phyloP scores from a whole-genome alignment of 2,329 filamentous ascomycete genomes.

The Cadophora sp. region DNA sequence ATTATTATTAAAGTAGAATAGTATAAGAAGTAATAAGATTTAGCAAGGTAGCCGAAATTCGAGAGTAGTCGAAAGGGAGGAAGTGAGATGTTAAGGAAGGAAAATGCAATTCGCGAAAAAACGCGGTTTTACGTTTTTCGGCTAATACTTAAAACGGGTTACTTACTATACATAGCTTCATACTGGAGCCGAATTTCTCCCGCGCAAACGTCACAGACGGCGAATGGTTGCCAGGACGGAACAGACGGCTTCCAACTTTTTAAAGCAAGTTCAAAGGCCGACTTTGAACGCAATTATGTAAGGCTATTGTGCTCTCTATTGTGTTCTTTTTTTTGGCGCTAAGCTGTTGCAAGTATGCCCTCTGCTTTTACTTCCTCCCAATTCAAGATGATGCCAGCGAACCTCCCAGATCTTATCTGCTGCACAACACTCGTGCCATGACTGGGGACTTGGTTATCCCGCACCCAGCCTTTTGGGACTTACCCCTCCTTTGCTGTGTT shows the following conservation, averaged over 20 bases:
- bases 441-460: background rate
- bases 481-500: background rate
- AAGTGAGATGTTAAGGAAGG: too few relatives aligned
- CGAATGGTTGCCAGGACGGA: background rate
- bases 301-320: constrained; percentile 7
- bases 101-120: too few relatives aligned
- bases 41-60: too few relatives aligned
- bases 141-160: too few relatives aligned
- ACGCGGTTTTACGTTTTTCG: too few relatives aligned
- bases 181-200: too few relatives aligned
- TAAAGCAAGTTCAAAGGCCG: background rate
- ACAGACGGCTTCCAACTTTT: background rate
- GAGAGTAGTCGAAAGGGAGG: too few relatives aligned
- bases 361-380: background rate
- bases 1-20: too few relatives aligned
- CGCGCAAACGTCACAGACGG: too few relatives aligned
- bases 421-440: background rate
- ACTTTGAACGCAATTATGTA: background rate
- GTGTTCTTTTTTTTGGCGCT: background rate
- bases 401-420: background rate
- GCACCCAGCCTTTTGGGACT: background rate
- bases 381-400: background rate
- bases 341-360: background rate
- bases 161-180: too few relatives aligned
- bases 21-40: too few relatives aligned